Percentiles rank a stretch among this genome's conserved stretches.
Evolutionary conservation across 495 filamentous ascomycete species (phyloP).

Genomic region (Bathelium albidoporum): DNA sequence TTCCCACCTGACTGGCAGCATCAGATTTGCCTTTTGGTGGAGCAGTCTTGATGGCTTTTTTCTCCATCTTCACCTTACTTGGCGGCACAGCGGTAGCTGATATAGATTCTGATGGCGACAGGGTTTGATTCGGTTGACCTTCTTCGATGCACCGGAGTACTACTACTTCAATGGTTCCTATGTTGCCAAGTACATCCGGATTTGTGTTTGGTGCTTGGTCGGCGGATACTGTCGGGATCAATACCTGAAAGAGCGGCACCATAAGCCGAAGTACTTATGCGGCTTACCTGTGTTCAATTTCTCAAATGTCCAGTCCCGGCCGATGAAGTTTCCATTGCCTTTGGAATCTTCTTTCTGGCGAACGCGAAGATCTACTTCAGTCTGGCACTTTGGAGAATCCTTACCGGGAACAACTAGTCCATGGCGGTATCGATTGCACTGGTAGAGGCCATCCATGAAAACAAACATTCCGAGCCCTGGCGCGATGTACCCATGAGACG

Average conservation of each 20-base stretch:
- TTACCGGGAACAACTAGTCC: slow-evolving; percentile 25
- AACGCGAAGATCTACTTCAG: slow-evolving; percentile 33
- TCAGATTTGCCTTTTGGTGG: background rate
- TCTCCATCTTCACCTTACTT: background rate
- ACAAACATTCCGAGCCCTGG: slow-evolving; percentile 39
- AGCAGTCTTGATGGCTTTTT: background rate
- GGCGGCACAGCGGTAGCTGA: background rate
- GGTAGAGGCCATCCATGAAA: slow-evolving; percentile 41
- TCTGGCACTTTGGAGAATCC: slow-evolving; percentile 10
- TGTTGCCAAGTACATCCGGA: slow-evolving; percentile 26
- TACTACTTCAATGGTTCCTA: slow-evolving; percentile 42
- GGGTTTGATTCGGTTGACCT: background rate
- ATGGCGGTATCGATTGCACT: slow-evolving; percentile 39
- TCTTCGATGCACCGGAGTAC: slow-evolving; percentile 31
- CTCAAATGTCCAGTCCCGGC: slow-evolving; percentile 36
- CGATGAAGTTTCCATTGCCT: slow-evolving; percentile 30
- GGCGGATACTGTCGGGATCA: slow-evolving; percentile 8
- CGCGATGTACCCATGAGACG: slow-evolving; percentile 35
- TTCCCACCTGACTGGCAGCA: background rate
- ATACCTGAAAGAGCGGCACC: background rate
- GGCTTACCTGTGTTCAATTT: slow-evolving; percentile 32
- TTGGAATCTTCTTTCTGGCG: slow-evolving; percentile 37
- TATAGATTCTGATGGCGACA: background rate
- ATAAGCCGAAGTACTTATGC: background rate
- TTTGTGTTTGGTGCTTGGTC: slow-evolving; percentile 23